Evolutionary conservation across 2,329 filamentous ascomycete genomes (phyloP).

Genomic region (Cladobotryum protrusum): DNA sequence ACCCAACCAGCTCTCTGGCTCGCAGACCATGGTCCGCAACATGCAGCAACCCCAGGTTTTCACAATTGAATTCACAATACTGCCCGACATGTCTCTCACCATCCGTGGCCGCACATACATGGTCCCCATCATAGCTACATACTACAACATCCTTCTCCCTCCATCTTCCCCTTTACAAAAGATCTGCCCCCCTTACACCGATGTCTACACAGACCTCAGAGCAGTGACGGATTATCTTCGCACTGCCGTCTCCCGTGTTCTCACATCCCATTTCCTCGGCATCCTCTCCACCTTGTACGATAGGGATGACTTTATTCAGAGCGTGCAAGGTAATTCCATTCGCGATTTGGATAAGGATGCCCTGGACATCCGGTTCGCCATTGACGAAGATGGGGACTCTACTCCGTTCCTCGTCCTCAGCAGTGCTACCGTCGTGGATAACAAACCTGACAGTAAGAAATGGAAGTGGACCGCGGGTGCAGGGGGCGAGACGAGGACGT

Average conservation of each 20-base stretch:
- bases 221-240: conserved; percentile 43
- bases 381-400: conserved; percentile 18
- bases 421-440: conserved; percentile 15
- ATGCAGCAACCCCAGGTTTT: conserved; percentile 37
- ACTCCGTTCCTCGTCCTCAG: conserved; percentile 18
- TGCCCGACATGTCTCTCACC: conserved; percentile 35
- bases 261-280: conserved; percentile 31
- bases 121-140: conserved; percentile 38
- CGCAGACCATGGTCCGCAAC: conserved; percentile 40
- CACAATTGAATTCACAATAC: conserved; percentile 39
- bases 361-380: conserved; percentile 26
- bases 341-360: conserved; percentile 21
- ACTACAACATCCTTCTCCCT: conserved; percentile 38
- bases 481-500: conserved; percentile 12
- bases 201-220: conserved; percentile 38
- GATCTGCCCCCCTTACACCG: conserved; percentile 37
- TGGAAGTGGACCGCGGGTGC: conserved; percentile 26
- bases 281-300: conserved; percentile 12
- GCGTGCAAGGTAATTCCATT: conserved; percentile 28
- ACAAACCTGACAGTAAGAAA: conserved; percentile 13
- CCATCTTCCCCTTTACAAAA: conserved; percentile 29
- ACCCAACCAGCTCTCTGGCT: conserved; percentile 33
- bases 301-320: conserved; percentile 21
- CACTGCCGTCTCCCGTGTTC: conserved; percentile 35
- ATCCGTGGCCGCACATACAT: conserved; percentile 41